A percentile compares a stretch with the other conserved stretches of the same genome.
These are phyloP conservation scores for Vitis labrusca DNA, from an alignment of 164 flowering plant species.

Conservation along the genomic window DNA sequence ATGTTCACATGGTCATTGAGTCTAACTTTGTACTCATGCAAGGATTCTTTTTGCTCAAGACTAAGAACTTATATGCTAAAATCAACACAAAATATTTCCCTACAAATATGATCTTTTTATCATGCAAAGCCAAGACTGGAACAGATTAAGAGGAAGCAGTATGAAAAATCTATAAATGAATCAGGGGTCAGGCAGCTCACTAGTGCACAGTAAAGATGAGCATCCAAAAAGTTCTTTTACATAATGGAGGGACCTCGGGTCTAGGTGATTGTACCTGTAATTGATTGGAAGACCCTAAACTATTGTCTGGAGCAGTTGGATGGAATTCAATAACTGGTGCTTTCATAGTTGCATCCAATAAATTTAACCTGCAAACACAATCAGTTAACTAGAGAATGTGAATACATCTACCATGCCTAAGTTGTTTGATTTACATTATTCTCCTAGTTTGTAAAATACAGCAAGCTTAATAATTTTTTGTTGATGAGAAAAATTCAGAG, in stretches of 20 bases:
- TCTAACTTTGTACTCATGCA: too few relatives aligned
- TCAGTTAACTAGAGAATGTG: neutral
- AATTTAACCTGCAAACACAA: constrained; percentile 45
- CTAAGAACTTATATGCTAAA: neutral
- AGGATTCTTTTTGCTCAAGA: too few relatives aligned
- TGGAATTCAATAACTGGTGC: constrained; percentile 17
- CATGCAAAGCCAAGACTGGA: neutral
- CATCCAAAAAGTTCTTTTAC: neutral
- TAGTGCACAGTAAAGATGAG: neutral
- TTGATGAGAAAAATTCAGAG: constrained; percentile 5
- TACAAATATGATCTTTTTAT: neutral
- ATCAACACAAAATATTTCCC: neutral
- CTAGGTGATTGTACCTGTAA: constrained; percentile 31
- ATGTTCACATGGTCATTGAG: too few relatives aligned
- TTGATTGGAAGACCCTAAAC: constrained; percentile 24
- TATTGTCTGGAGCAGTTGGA: constrained; percentile 24
- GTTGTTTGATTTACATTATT: neutral
- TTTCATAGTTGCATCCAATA: constrained; percentile 32
- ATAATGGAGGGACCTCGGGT: too few relatives aligned
- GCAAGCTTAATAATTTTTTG: neutral
- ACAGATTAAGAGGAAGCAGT: neutral
- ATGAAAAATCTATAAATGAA: too few relatives aligned
- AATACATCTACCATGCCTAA: neutral
- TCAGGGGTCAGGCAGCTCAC: neutral
- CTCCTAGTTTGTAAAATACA: neutral